Evolutionary conservation across 106 monocot genomes (phyloP), one percentile per base, ranked within the genome.

Genomic region (Gastrodia elata): DNA sequence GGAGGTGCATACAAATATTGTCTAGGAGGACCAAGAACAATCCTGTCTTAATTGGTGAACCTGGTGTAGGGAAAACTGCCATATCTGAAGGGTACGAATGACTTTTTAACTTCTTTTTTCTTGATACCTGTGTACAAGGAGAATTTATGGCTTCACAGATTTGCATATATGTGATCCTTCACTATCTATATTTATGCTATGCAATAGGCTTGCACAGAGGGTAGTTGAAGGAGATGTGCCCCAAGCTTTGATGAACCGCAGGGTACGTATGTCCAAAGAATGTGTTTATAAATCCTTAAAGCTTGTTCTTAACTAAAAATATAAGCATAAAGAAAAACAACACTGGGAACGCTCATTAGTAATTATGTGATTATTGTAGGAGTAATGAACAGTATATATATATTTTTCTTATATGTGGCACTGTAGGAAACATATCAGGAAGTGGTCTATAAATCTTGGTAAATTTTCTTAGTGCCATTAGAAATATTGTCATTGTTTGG

Each of bases 61-160:
- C 98, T 82, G 98, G 98, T 84, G 98, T 99, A 73, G 98, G 98
- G 4, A 93, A 93, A 79, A 99, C 98, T 73, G 98, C 98, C 36
- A 99, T 99, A 78, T 90, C 93, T 72, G 98, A 99, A 85, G 98
- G 98, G 98, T 99, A 77, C 77, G 84, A 43, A n/a, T 40, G 65
- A 28, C 5, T 1, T 75, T 39, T 75, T 16, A 64, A 39, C 28
- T 28, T n/a, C 15, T 26, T 26, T 2, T 26, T 4, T 25, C 13
- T 37, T 38, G 8, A 57, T 49, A n/a, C 30, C 0, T 56, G 8
- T 52, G 7, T 3, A 58, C 27, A 61, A 6, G 11, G 13, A 32
- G 32, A 32, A 61, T 30, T 27, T 27, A 61, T 27, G 25, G 5
- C 20, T 14, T 32, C 5, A 61, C 13, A 32, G 14, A 14, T 61